These are phyloP conservation scores for Phytophthora quininea DNA, from an alignment of 352 stramenopile genomes.

Conservation along the genomic window DNA sequence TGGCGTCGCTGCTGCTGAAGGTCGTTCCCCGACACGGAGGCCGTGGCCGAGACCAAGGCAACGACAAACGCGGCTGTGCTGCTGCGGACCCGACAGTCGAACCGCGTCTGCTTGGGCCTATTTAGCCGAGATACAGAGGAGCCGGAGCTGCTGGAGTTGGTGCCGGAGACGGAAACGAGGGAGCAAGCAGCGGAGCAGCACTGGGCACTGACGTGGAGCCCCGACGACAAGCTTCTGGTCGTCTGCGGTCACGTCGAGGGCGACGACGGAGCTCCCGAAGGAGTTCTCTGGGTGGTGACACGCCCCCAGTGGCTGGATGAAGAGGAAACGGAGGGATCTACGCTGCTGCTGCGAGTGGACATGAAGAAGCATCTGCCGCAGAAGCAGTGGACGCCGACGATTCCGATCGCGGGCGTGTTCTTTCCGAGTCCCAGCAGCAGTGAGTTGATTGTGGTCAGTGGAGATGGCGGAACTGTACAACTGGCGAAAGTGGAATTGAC, in stretches of 20 bases:
- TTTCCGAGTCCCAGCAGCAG: constrained; percentile 42
- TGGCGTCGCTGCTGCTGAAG: constrained; percentile 40
- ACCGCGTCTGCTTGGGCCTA: constrained; percentile 40
- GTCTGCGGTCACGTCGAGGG: constrained; percentile 33
- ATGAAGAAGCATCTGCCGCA: constrained; percentile 36
- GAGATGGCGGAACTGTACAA: constrained; percentile 58
- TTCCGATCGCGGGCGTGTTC: constrained; percentile 44
- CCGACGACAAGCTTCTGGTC: constrained; percentile 56
- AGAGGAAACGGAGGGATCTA: neutral
- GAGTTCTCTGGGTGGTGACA: constrained; percentile 52
- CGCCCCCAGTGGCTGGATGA: constrained; percentile 44
- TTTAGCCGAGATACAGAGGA: constrained; percentile 9
- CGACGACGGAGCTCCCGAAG: too few relatives aligned
- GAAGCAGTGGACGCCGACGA: constrained; percentile 50
- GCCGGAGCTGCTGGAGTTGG: constrained; percentile 30
- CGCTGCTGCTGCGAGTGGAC: constrained; percentile 42
- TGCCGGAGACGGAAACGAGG: constrained; percentile 1
- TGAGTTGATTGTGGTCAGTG: constrained; percentile 50
- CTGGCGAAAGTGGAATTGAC: constrained; percentile 52
- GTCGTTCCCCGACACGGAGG: constrained; percentile 14
- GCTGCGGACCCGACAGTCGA: constrained; percentile 30
- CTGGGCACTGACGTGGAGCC: constrained; percentile 60
- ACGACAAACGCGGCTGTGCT: constrained; percentile 38
- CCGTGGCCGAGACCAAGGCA: constrained; percentile 24
- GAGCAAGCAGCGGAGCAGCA: neutral